Percentiles rank a stretch among this genome's conserved stretches.
phyloP scores from a whole-genome alignment of 108 stramenopile species.

The Cylindrotheca fusiformis region DNA sequence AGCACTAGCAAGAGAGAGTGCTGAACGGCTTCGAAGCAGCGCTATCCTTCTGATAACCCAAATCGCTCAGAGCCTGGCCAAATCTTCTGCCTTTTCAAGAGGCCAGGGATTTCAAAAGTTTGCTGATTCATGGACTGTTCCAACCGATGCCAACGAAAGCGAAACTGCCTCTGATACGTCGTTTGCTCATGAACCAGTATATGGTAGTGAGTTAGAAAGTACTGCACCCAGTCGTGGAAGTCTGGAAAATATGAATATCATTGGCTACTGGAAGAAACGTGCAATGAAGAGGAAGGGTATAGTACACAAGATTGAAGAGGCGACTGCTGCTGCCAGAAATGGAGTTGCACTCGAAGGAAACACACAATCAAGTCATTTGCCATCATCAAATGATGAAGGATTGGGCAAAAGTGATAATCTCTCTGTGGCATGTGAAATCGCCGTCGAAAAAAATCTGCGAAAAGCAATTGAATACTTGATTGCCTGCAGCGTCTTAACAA shows the following conservation, averaged over 20 bases:
- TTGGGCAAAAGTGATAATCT: slow-evolving; percentile 20
- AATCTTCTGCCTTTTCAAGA: slow-evolving; percentile 22
- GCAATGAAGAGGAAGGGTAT: neutral
- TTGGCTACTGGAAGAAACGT: slow-evolving; percentile 53
- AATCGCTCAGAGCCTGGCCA: slow-evolving; percentile 43
- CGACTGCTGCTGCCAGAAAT: neutral
- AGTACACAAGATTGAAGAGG: neutral
- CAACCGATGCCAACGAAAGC: neutral
- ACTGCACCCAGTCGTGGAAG: neutral
- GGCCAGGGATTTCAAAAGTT: slow-evolving; percentile 22
- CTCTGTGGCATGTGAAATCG: slow-evolving; percentile 72
- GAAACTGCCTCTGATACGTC: slow-evolving; percentile 8
- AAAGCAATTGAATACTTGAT: slow-evolving; percentile 93
- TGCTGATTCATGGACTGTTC: slow-evolving; percentile 28
- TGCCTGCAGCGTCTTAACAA: slow-evolving; percentile 82
- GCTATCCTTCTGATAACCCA: slow-evolving; percentile 66
- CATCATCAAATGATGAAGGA: neutral
- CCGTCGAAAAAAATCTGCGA: slow-evolving; percentile 78
- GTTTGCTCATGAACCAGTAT: neutral
- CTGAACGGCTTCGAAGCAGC: slow-evolving; percentile 56
- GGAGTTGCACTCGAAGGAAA: neutral
- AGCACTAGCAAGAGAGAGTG: slow-evolving; percentile 54
- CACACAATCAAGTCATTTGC: neutral
- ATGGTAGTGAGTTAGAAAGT: neutral
- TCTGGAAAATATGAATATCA: slow-evolving; percentile 12